Evolutionary conservation across 805 yeast species (phyloP).

Genomic region (Wickerhamomyces hampshirensis): DNA sequence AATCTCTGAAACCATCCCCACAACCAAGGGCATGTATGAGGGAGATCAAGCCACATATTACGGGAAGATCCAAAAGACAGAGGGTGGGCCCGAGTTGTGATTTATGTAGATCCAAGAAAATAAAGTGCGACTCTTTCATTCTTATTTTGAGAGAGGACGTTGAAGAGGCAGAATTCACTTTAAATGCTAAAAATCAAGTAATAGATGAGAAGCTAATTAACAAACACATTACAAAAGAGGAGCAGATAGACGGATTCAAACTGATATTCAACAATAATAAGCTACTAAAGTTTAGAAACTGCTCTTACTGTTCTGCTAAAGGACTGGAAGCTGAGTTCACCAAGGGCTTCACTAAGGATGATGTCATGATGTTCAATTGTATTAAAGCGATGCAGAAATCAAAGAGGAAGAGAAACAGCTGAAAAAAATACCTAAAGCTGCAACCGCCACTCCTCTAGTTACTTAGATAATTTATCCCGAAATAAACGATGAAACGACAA

Average conservation of each 20-base stretch:
- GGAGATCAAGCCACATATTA: slow-evolving; percentile 5
- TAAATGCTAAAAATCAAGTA: not conserved
- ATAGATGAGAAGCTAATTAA: not conserved
- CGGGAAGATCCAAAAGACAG: slow-evolving; percentile 39
- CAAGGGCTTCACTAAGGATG: slow-evolving; percentile 20
- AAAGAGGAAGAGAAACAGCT: not conserved
- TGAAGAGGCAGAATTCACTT: not conserved
- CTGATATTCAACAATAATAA: slow-evolving; percentile 12
- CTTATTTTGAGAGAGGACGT: slow-evolving; percentile 27
- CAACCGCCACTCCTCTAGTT: no score
- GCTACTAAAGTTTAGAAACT: slow-evolving; percentile 17
- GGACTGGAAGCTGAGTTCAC: slow-evolving; percentile 8
- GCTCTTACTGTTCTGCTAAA: slow-evolving; percentile 13
- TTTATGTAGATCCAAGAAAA: slow-evolving; percentile 61
- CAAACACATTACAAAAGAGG: slow-evolving; percentile 3
- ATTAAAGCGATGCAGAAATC: not conserved
- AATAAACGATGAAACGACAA: no score
- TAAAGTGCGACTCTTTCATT: slow-evolving; percentile 69
- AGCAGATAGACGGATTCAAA: slow-evolving; percentile 7
- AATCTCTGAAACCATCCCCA: not conserved
- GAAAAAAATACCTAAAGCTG: not conserved
- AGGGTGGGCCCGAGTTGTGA: slow-evolving; percentile 75
- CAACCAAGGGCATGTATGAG: not conserved
- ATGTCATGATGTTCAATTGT: slow-evolving; percentile 4
- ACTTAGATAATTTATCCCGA: no score